Base-by-base conservation (phyloP, 139 green algal species). In the Auxenochlorella pyrenoidosa region DNA sequence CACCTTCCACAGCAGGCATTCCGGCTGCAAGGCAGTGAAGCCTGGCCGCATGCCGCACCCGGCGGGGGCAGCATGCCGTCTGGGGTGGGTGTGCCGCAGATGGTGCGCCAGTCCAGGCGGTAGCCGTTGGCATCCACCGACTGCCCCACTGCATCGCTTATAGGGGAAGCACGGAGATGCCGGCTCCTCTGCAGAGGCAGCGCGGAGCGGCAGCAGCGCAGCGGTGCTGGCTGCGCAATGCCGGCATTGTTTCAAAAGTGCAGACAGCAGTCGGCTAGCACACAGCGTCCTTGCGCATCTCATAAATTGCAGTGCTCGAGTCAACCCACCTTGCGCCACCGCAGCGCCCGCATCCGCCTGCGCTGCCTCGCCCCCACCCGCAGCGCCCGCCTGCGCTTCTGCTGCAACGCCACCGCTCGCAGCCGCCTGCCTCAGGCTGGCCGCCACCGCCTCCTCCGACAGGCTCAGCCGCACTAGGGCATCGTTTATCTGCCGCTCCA, bases 401-500 rank as follows among this genome's bases (percentile, higher is more conserved):
- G 44, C 75, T 28, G 75, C 16, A 4, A 13, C 54, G 18, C 54
- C 54, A 63, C 15, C 54, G 18, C 15, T 13, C 15, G 40, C 73
- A 19, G 26, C 34, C n/a, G 51, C 66, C 82, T 66, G 82, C 65
- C 66, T 51, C 72, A 81, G 80, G 44, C 58, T 88, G 36, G 75
- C 86, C 13, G 80, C 81, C 26, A 88, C 54, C 51, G 66, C 44
- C 51, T 88, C 80, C 34, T 77, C 87, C 19, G 68, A 87, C 47
- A 89, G 32, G 65, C 75, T 88, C 36, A 91, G 40, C 58, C 84
- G 65, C 59, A 88, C 78, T 47, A 91, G 73, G 12, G 88, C 88
- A 0, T 88, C 79, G 30, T 90, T 81, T 47, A 91, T 91, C 54
- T 91, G 75, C n/a, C 59, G 51, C 79, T 91, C 88, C 38, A 91